phyloP scores from a whole-genome alignment of 148 eudicot genomes.

The Euryodendron excelsum region DNA sequence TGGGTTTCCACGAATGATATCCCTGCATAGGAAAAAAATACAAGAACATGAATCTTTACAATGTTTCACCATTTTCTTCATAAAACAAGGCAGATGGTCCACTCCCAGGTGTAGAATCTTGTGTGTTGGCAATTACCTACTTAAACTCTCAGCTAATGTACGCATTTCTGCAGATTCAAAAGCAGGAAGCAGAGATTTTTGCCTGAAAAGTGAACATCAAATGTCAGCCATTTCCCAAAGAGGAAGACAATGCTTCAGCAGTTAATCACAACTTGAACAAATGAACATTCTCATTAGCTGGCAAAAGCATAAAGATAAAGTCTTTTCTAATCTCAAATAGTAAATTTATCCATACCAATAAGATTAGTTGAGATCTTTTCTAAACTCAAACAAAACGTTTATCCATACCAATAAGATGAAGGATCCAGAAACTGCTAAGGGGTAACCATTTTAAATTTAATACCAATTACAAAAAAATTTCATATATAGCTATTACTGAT shows the following conservation, averaged over 20 bases:
- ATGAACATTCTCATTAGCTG: neutral
- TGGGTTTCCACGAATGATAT: constrained; percentile 82
- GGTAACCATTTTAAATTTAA: too few species aligned
- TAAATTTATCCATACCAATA: neutral
- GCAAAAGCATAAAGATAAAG: too few species aligned
- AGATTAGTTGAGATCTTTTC: neutral
- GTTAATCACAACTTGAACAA: neutral
- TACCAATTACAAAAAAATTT: neutral
- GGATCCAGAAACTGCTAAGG: too few species aligned
- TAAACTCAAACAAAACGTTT: neutral
- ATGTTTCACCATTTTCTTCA: neutral
- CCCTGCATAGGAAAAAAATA: constrained; percentile 45
- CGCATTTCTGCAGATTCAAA: constrained; percentile 88
- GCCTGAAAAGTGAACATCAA: constrained; percentile 50
- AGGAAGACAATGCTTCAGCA: neutral
- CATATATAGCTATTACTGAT: too few species aligned
- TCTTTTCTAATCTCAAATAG: too few species aligned
- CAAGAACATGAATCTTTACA: neutral
- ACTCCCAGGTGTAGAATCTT: neutral
- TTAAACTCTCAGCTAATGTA: constrained; percentile 78
- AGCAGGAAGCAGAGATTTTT: constrained; percentile 82
- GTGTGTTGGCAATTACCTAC: constrained; percentile 54
- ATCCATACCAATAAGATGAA: neutral
- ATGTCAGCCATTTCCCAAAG: constrained; percentile 19
- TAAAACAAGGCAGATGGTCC: neutral